phyloP scores from a whole-genome alignment of 2,329 filamentous ascomycete genomes.

The Microcyclospora pomicola region DNA sequence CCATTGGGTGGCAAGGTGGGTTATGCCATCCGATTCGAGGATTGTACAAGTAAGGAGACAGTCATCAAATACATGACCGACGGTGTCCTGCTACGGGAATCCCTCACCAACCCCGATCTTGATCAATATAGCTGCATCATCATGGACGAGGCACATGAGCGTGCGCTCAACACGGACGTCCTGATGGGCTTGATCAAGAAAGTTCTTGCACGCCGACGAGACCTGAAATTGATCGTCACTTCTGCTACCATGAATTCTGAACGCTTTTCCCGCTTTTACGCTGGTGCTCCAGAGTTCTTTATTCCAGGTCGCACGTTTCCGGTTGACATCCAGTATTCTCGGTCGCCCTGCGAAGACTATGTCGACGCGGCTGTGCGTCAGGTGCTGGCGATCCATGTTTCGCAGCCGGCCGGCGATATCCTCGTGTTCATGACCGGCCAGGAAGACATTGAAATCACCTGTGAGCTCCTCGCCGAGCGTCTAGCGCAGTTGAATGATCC shows the following conservation, averaged over 20 bases:
- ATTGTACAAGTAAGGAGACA: slow-evolving; percentile 91
- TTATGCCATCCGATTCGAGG: slow-evolving; percentile 96
- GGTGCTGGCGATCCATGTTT: slow-evolving; percentile 88
- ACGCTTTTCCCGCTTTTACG: slow-evolving; percentile 89
- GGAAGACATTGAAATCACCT: slow-evolving; percentile 95
- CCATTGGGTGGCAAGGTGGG: slow-evolving; percentile 76
- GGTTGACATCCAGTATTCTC: slow-evolving; percentile 89
- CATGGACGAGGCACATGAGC: slow-evolving; percentile 98
- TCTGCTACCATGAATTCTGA: slow-evolving; percentile 98
- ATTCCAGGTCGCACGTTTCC: slow-evolving; percentile 95
- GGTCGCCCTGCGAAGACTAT: slow-evolving; percentile 92
- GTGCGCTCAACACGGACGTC: slow-evolving; percentile 91
- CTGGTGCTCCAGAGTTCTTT: slow-evolving; percentile 87
- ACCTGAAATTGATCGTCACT: slow-evolving; percentile 92
- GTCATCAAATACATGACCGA: slow-evolving; percentile 99
- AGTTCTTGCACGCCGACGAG: slow-evolving; percentile 73
- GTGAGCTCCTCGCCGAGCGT: slow-evolving; percentile 78
- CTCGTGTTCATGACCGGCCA: slow-evolving; percentile 99
- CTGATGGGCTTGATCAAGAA: slow-evolving; percentile 97
- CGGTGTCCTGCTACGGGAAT: slow-evolving; percentile 84
- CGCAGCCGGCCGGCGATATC: slow-evolving; percentile 84
- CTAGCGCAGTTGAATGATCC: slow-evolving; percentile 84
- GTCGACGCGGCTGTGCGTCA: slow-evolving; percentile 95
- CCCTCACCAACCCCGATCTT: slow-evolving; percentile 78
- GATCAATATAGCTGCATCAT: slow-evolving; percentile 97